Percentiles rank a stretch among this genome's conserved stretches.
Evolutionary conservation across 257 asterid species (phyloP).

Genomic region (Solanum sparsipilum): DNA sequence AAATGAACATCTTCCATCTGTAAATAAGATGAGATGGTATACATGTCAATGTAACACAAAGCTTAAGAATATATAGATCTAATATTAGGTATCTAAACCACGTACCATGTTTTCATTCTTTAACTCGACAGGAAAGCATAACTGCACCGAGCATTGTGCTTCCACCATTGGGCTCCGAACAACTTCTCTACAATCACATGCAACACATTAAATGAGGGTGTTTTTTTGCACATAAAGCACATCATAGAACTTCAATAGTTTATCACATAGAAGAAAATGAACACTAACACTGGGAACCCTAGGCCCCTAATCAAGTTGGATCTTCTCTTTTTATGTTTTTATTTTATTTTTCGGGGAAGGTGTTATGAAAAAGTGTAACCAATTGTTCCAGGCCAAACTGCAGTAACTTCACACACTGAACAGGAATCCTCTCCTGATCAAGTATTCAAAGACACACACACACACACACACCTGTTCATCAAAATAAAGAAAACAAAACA

Average conservation of each 20-base stretch:
- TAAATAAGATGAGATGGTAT: conserved; percentile 5
- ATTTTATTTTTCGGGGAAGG: neutral
- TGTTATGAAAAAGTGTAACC: neutral
- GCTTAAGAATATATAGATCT: neutral
- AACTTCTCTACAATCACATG: conserved; percentile 59
- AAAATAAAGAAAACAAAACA: neutral
- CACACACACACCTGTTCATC: neutral
- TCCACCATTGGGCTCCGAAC: conserved; percentile 95
- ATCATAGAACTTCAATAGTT: neutral
- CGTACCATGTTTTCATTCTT: conserved; percentile 69
- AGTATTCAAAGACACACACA: neutral
- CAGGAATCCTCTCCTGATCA: neutral
- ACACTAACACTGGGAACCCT: neutral
- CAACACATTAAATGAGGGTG: conserved; percentile 4
- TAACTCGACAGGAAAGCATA: conserved; percentile 88
- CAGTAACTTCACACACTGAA: neutral
- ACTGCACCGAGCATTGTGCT: conserved; percentile 94
- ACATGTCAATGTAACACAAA: neutral
- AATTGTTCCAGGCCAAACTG: neutral
- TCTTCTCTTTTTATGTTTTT: neutral
- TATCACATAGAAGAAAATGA: neutral
- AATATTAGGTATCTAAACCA: neutral
- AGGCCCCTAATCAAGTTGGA: neutral
- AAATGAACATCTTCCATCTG: conserved; percentile 88
- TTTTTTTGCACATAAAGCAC: neutral